A percentile compares a stretch with the other conserved stretches of the same genome.
Evolutionary conservation across 2,329 filamentous ascomycete species (phyloP).

Genomic region (Ophiostoma fasciatum): DNA sequence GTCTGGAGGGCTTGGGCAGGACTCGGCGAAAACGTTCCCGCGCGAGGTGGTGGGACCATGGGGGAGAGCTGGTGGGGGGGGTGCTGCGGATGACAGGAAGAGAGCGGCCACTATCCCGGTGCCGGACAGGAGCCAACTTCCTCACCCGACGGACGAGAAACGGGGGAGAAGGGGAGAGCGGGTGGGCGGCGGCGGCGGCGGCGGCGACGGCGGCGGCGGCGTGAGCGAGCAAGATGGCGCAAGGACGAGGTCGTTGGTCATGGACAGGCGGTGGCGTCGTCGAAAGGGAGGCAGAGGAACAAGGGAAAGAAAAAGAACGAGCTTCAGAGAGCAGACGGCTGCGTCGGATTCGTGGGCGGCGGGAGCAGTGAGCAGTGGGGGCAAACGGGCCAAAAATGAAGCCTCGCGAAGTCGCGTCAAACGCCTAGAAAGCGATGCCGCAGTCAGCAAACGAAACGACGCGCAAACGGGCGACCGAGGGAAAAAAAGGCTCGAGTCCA

Average conservation of each 20-base stretch:
- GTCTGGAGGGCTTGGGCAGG: constrained; percentile 43
- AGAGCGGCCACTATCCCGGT: constrained; percentile 13
- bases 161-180: constrained; percentile 3
- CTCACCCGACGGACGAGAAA: constrained; percentile 11
- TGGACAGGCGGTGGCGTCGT: background rate
- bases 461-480: too few relatives aligned
- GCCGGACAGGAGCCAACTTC: constrained; percentile 14
- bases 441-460: too few relatives aligned
- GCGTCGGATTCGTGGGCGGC: too few relatives aligned
- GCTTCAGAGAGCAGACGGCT: too few relatives aligned
- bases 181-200: background rate
- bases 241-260: background rate
- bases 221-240: background rate
- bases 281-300: too few relatives aligned
- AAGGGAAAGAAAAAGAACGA: background rate
- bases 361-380: too few relatives aligned
- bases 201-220: background rate
- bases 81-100: constrained; percentile 9
- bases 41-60: constrained; percentile 46
- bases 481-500: too few relatives aligned
- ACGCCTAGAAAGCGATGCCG: too few relatives aligned
- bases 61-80: constrained; percentile 12
- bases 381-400: too few relatives aligned
- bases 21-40: constrained; percentile 50
- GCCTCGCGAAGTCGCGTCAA: too few relatives aligned